These are phyloP conservation scores for Mrakia frigida DNA, from an alignment of 768 basidiomycete genomes.

Conservation along the genomic window DNA sequence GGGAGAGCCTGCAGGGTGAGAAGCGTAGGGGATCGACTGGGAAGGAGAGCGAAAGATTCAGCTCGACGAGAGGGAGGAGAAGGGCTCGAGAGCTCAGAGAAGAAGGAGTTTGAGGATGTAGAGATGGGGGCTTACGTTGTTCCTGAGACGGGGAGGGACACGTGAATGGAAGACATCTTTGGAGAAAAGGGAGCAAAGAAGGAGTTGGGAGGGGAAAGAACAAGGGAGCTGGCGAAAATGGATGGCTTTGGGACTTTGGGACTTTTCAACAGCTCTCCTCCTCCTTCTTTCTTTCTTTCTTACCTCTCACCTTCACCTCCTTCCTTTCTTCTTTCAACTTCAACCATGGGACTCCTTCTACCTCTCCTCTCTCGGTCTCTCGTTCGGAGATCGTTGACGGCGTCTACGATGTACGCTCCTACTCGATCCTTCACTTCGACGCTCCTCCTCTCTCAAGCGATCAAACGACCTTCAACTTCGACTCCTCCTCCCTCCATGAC, in stretches of 20 bases:
- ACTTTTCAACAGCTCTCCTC: background rate
- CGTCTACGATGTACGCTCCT: background rate
- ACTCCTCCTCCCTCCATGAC: background rate
- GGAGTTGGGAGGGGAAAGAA: background rate
- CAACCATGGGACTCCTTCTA: background rate
- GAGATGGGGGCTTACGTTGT: background rate
- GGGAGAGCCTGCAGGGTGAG: constrained; percentile 85
- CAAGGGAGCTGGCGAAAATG: background rate
- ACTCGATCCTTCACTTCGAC: constrained; percentile 7
- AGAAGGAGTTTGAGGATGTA: background rate
- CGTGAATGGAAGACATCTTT: constrained; percentile 8
- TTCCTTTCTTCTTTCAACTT: background rate
- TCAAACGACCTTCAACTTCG: background rate
- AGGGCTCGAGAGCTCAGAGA: background rate
- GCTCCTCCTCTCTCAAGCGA: background rate
- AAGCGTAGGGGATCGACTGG: constrained; percentile 39
- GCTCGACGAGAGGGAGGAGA: background rate
- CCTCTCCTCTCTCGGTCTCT: constrained; percentile 1
- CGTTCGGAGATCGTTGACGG: background rate
- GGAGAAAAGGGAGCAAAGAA: background rate
- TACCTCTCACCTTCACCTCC: background rate
- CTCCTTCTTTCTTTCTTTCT: background rate
- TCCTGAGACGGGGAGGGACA: constrained; percentile 1
- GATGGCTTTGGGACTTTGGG: no score
- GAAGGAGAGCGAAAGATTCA: constrained; percentile 8